Conservation (phyloP, 2,329 filamentous ascomycete species). For the Clonostachys chloroleuca region DNA sequence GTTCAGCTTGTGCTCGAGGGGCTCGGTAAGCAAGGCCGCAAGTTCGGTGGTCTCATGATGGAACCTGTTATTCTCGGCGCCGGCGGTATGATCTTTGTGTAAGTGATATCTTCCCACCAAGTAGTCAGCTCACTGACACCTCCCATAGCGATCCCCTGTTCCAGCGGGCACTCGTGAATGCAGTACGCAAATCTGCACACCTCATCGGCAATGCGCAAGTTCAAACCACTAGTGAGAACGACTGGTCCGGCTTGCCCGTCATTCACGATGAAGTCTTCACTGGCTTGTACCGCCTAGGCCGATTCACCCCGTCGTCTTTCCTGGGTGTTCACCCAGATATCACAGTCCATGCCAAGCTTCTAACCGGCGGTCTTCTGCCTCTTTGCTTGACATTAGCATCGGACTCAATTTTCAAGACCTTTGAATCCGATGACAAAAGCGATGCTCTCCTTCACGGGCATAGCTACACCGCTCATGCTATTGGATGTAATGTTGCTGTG, state of each 20-base stretch:
- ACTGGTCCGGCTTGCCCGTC: constrained; percentile 73
- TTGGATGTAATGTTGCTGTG: constrained; percentile 77
- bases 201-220: constrained; percentile 39
- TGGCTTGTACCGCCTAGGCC: constrained; percentile 76
- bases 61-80: constrained; percentile 79
- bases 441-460: constrained; percentile 81
- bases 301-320: constrained; percentile 66
- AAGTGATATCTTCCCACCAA: constrained; percentile 22
- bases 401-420: constrained; percentile 67
- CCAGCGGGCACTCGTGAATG: constrained; percentile 65
- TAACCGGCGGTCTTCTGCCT: constrained; percentile 76
- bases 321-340: constrained; percentile 68
- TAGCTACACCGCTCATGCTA: constrained; percentile 80
- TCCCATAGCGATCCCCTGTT: constrained; percentile 70
- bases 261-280: constrained; percentile 89
- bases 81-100: constrained; percentile 79
- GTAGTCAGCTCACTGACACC: constrained; percentile 5
- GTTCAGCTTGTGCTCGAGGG: constrained; percentile 50
- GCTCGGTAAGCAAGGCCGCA: constrained; percentile 51
- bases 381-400: constrained; percentile 74
- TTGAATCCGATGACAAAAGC: constrained; percentile 67
- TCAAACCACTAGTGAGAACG: constrained; percentile 9
- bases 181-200: constrained; percentile 55
- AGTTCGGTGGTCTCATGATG: constrained; percentile 74
- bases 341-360: constrained; percentile 75